phyloP scores from a whole-genome alignment of 305 asterid species.

The Nicotiana rustica region DNA sequence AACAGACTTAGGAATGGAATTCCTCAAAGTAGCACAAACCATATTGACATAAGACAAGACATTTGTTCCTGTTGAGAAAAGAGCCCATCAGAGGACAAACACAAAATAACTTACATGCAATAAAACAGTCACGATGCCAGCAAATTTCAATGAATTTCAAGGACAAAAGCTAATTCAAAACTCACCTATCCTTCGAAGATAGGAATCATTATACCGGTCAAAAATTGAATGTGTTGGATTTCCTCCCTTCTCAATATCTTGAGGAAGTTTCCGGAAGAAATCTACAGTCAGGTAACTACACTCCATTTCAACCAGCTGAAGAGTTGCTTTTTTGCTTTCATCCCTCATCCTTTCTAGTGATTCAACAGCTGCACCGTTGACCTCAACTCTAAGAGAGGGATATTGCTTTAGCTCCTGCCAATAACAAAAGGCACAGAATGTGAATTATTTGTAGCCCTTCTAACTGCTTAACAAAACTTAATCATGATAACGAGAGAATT shows the following conservation, averaged over 20 bases:
- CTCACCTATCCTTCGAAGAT: slow-evolving; percentile 93
- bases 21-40: slow-evolving; percentile 85
- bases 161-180: slow-evolving; percentile 26
- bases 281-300: slow-evolving; percentile 92
- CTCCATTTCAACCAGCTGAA: slow-evolving; percentile 98
- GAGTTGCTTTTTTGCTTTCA: slow-evolving; percentile 93
- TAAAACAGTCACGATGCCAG: background rate
- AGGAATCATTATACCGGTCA: slow-evolving; percentile 91
- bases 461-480: slow-evolving; percentile 2
- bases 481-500: background rate
- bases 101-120: background rate
- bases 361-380: slow-evolving; percentile 79
- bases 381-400: slow-evolving; percentile 93
- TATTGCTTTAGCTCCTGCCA: slow-evolving; percentile 93
- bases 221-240: slow-evolving; percentile 96
- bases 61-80: slow-evolving; percentile 65
- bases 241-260: slow-evolving; percentile 99
- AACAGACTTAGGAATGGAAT: slow-evolving; percentile 94
- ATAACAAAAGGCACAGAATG: slow-evolving; percentile 22
- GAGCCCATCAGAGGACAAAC: background rate
- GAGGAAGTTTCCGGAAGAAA: slow-evolving; percentile 99
- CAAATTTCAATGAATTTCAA: background rate
- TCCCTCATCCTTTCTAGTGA: slow-evolving; percentile 94
- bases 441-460: background rate
- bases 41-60: slow-evolving; percentile 89